phyloP scores from a whole-genome alignment of 305 asterid species.

The Fraxinus xanthoxyloides region DNA sequence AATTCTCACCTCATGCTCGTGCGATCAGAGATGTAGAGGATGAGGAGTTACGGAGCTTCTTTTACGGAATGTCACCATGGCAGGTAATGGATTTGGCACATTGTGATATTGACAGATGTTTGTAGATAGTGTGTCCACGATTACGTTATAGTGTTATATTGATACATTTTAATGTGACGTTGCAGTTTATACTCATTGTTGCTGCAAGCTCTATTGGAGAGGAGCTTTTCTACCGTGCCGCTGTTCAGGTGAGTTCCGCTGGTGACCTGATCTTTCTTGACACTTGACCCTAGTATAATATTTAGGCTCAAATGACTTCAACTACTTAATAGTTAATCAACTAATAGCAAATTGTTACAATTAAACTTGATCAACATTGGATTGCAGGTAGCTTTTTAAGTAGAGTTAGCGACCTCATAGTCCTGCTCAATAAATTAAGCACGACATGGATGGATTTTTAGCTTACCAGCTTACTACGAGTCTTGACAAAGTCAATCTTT shows the following conservation, averaged over 20 bases:
- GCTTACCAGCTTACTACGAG: neutral
- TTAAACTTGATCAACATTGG: neutral
- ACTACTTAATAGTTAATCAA: neutral
- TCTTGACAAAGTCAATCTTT: neutral
- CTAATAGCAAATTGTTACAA: neutral
- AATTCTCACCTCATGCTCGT: slow-evolving; percentile 93
- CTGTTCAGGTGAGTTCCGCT: slow-evolving; percentile 65
- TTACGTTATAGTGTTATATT: neutral
- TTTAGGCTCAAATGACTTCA: neutral
- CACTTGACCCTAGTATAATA: neutral
- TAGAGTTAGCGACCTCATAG: neutral
- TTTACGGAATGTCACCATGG: slow-evolving; percentile 96
- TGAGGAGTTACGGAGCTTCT: slow-evolving; percentile 83
- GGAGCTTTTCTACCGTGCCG: slow-evolving; percentile 95
- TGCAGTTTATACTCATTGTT: slow-evolving; percentile 87
- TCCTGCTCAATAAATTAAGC: neutral
- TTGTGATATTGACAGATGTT: neutral
- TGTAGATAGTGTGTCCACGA: neutral
- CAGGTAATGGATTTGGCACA: slow-evolving; percentile 51
- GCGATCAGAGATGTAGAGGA: slow-evolving; percentile 97
- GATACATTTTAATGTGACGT: neutral
- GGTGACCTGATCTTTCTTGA: neutral
- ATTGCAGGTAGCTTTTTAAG: neutral
- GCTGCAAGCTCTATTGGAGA: slow-evolving; percentile 99
- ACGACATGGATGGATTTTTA: neutral